These are phyloP conservation scores for Dillenia turbinata DNA, from an alignment of 164 flowering plant genomes.

Conservation along the genomic window DNA sequence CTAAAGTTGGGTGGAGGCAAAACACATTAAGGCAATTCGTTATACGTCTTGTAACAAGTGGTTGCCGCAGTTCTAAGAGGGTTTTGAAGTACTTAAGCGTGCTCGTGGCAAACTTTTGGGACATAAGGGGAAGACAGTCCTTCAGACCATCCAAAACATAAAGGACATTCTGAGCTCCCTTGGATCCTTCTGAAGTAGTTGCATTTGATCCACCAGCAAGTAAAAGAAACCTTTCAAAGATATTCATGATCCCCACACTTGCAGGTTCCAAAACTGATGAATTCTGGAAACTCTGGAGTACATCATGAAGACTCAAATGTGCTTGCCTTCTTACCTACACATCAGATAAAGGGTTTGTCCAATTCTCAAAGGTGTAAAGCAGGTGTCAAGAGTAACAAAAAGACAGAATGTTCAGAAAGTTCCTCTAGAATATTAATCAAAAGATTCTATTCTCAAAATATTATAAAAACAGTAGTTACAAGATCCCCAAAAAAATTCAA, in stretches of 20 bases:
- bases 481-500: no score
- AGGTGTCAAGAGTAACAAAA: no score
- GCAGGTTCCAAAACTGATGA: slow-evolving; percentile 49
- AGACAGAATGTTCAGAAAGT: no score
- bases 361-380: no score
- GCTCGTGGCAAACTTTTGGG: slow-evolving; percentile 39
- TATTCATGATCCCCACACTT: slow-evolving; percentile 65
- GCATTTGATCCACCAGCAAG: slow-evolving; percentile 67
- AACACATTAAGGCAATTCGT: slow-evolving; percentile 53
- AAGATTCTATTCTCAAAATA: no score
- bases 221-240: slow-evolving; percentile 62
- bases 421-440: no score
- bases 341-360: not conserved
- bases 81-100: slow-evolving; percentile 64
- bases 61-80: slow-evolving; percentile 59
- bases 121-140: slow-evolving; percentile 71
- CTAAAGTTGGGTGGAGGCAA: slow-evolving; percentile 46
- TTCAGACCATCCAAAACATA: slow-evolving; percentile 68
- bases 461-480: no score
- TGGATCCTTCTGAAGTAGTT: slow-evolving; percentile 41
- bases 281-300: slow-evolving; percentile 47
- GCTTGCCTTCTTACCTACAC: slow-evolving; percentile 75
- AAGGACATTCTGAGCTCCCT: slow-evolving; percentile 78
- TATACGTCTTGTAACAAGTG: slow-evolving; percentile 63
- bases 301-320: slow-evolving; percentile 49